Base-by-base conservation (phyloP, 2,329 filamentous ascomycete species). In the Alternaria viburni region DNA sequence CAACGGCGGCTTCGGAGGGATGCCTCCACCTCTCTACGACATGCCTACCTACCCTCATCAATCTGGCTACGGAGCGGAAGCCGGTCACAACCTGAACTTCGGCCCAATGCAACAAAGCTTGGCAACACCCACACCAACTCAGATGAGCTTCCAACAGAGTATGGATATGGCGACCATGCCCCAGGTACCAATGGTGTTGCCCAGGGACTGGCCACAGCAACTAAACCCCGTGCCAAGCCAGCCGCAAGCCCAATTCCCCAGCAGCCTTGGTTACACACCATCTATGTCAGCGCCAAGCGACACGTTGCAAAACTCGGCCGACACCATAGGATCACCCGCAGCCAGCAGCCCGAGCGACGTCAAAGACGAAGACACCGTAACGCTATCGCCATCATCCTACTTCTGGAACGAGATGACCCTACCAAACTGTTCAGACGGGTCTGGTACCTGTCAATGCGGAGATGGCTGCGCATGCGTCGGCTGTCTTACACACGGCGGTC, bases 401-500 rank as follows among this genome's bases (percentile, higher is more conserved):
- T 76, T 79, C 57, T 78, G 77, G 74, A 75, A 78, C 54, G 70
- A 79, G 50, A 71, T 80, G 65, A 72, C 71, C 0, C 65, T 81
- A 2, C 79, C 80, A 6, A 72, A 80, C 15, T 86, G 85, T 69
- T 81, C 80, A 32, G 82, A 86, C 62, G 73, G 79, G 4, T 83
- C 81, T 6, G 85, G 84, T 4, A 85, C 81, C 25, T 87, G 85
- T 61, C 83, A 83, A 65, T 87, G 85, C 60, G 84, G 83, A 15
- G 82, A 82, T 59, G 84, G 84, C 43, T 87, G 85, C 67, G 80
- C 75, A 58, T 87, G 85, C 66, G 77, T 84, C n/a, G 84, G 84
- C 13, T 87, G 85, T 67, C 74, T 86, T 12, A 85, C 83, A 4
- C 85, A 87, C 59, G 83, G 80, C 19, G 84, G 83, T 4, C 84